Conservation (phyloP, 2,329 filamentous ascomycete genomes). For the Claviceps maximensis region DNA sequence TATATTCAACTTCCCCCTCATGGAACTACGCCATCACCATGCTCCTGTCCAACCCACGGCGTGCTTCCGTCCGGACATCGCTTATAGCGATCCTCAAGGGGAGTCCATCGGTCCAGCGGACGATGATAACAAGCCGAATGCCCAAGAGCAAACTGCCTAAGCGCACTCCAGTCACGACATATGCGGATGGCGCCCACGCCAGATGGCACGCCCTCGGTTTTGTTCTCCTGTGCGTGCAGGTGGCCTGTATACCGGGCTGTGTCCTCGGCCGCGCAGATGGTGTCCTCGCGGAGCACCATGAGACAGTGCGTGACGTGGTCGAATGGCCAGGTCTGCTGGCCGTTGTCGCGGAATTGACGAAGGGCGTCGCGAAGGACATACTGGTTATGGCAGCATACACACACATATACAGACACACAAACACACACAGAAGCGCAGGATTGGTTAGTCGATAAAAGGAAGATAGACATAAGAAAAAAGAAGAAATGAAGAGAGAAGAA, state of each 20-base stretch:
- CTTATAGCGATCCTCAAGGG: slow-evolving; percentile 3
- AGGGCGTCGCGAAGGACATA: not conserved
- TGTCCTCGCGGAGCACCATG: slow-evolving; percentile 14
- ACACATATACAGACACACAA: not conserved
- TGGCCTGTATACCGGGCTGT: slow-evolving; percentile 14
- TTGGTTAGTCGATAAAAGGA: not conserved
- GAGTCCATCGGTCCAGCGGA: not conserved
- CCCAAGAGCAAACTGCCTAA: slow-evolving; percentile 12
- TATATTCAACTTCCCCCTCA: not conserved
- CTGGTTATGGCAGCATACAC: slow-evolving; percentile 2
- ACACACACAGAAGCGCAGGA: not conserved
- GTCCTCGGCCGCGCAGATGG: slow-evolving; percentile 19
- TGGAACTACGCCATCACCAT: not conserved
- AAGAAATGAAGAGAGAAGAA: not conserved
- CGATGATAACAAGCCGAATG: slow-evolving; percentile 9
- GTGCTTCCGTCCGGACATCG: slow-evolving; percentile 3
- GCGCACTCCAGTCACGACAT: slow-evolving; percentile 16
- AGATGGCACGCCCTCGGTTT: slow-evolving; percentile 4
- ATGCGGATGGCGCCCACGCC: slow-evolving; percentile 13
- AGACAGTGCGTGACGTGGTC: slow-evolving; percentile 13
- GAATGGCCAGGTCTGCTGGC: not conserved
- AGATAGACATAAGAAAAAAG: not conserved
- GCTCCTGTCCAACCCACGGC: not conserved
- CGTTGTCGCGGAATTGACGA: slow-evolving; percentile 6
- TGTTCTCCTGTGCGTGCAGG: not conserved